Percentiles rank a stretch among this genome's conserved stretches.
These are phyloP conservation scores for Xylaria grammica DNA, from an alignment of 495 filamentous ascomycete species.

Conservation along the genomic window DNA sequence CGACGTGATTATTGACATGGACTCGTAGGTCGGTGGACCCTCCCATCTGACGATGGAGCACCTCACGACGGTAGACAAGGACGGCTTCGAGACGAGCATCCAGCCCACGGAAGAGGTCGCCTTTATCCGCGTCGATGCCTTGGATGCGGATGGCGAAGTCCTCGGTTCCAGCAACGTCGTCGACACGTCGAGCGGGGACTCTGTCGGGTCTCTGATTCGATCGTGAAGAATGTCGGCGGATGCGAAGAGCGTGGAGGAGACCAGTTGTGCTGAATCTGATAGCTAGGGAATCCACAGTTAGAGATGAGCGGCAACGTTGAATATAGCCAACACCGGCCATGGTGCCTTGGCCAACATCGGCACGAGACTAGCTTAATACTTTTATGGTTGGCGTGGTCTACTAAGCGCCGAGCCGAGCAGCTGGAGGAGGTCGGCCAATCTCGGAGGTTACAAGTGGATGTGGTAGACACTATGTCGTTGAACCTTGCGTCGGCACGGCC, in stretches of 20 bases:
- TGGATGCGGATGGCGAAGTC: constrained; percentile 24
- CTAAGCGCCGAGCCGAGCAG: background rate
- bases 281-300: background rate
- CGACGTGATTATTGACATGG: background rate
- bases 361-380: background rate
- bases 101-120: background rate
- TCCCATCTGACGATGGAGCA: constrained; percentile 19
- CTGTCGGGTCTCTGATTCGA: constrained; percentile 19
- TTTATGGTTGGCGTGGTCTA: background rate
- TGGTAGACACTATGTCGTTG: too few relatives aligned
- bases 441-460: too few relatives aligned
- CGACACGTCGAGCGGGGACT: constrained; percentile 24
- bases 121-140: constrained; percentile 28
- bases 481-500: too few relatives aligned
- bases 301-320: background rate
- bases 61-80: constrained; percentile 19
- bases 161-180: constrained; percentile 30
- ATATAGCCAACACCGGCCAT: background rate
- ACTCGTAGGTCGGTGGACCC: constrained; percentile 9
- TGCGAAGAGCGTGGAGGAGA: too few relatives aligned
- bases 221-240: background rate
- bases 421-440: background rate
- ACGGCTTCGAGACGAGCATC: constrained; percentile 36
- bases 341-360: background rate
- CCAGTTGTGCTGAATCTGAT: too few relatives aligned